Percentiles rank a stretch among this genome's conserved stretches.
phyloP scores from a whole-genome alignment of 2,329 filamentous ascomycete genomes.

The Akanthomyces lecanii region DNA sequence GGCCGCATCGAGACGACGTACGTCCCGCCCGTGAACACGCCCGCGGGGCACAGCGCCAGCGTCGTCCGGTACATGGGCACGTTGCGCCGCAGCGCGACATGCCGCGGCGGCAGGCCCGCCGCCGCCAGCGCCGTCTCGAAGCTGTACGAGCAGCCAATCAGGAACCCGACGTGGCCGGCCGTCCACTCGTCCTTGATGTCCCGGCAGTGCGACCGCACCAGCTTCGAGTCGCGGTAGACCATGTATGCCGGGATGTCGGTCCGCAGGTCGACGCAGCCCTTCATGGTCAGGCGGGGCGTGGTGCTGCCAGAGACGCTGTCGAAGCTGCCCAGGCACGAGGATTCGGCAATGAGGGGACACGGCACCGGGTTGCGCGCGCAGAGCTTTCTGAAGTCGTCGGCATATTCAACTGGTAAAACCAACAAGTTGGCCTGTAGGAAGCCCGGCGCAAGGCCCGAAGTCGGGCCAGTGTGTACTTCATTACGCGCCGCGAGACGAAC shows the following conservation, averaged over 20 bases:
- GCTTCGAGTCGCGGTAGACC: conserved; percentile 49
- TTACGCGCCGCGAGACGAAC: conserved; percentile 42
- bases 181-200: conserved; percentile 52
- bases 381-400: conserved; percentile 53
- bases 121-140: conserved; percentile 55
- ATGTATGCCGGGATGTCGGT: conserved; percentile 55
- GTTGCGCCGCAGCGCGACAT: conserved; percentile 44
- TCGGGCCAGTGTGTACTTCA: conserved; percentile 39
- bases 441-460: conserved; percentile 51
- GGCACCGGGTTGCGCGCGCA: conserved; percentile 60
- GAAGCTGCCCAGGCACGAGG: conserved; percentile 39
- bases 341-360: conserved; percentile 57
- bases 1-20: conserved; percentile 63
- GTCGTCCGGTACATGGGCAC: conserved; percentile 60
- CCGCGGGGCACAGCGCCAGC: conserved; percentile 52
- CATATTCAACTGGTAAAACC: conserved; percentile 53
- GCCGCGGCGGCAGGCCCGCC: conserved; percentile 48
- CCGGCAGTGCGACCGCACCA: conserved; percentile 33
- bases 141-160: conserved; percentile 61
- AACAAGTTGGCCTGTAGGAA: conserved; percentile 61
- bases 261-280: conserved; percentile 51
- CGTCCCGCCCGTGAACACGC: conserved; percentile 50
- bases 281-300: conserved; percentile 29
- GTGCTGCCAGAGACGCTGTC: conserved; percentile 32
- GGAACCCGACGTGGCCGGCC: conserved; percentile 54